Conservation (phyloP, 75 land plant species). For the Pinus taeda region DNA sequence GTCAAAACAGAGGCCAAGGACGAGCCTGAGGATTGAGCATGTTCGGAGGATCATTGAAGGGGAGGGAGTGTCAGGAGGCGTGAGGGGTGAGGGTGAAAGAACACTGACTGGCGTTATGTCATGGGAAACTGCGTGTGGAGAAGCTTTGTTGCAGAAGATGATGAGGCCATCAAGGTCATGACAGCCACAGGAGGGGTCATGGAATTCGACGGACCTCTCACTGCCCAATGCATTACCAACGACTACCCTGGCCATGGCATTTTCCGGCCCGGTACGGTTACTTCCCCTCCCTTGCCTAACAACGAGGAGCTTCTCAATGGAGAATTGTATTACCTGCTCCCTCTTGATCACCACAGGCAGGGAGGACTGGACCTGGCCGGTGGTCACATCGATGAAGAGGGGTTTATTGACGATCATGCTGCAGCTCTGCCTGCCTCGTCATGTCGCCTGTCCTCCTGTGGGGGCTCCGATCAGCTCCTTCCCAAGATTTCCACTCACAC, state of each 20-base stretch:
- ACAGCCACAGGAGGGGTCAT: slow-evolving; percentile 44
- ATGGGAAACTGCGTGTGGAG: slow-evolving; percentile 59
- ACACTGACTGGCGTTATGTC: neutral
- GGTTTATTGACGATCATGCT: neutral
- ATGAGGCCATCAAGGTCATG: slow-evolving; percentile 26
- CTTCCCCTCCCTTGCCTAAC: slow-evolving; percentile 28
- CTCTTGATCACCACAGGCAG: slow-evolving; percentile 11
- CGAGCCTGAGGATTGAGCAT: no score
- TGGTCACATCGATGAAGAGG: neutral
- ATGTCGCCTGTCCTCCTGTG: slow-evolving; percentile 2
- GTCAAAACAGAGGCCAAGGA: no score
- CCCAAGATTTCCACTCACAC: slow-evolving; percentile 32
- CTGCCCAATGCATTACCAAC: slow-evolving; percentile 33
- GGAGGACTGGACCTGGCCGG: neutral
- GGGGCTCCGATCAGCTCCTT: slow-evolving; percentile 17
- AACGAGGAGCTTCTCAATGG: slow-evolving; percentile 40
- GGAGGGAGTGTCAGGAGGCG: no score
- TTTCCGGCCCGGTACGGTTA: slow-evolving; percentile 22
- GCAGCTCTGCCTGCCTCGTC: neutral
- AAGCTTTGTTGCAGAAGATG: slow-evolving; percentile 15
- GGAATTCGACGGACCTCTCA: slow-evolving; percentile 53
- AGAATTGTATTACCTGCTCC: slow-evolving; percentile 43
- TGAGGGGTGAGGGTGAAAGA: no score
- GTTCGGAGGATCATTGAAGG: no score
- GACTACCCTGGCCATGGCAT: slow-evolving; percentile 48